Evolutionary conservation across 768 basidiomycete species (phyloP).

Genomic region (Lyophyllum shimeji): DNA sequence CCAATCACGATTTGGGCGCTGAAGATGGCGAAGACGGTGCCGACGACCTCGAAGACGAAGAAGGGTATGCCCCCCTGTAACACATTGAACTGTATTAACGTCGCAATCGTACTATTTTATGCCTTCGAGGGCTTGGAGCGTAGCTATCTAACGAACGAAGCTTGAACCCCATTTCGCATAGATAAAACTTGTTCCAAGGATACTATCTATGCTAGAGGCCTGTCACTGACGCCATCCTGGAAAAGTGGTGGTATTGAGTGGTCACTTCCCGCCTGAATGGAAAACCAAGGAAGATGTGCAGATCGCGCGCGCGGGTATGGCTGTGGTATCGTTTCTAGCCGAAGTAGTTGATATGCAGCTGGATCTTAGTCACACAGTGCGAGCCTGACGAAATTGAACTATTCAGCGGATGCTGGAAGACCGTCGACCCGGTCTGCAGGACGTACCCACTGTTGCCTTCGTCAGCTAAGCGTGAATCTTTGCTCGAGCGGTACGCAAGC

Average conservation of each 20-base stretch:
- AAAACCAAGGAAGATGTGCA: too few species aligned
- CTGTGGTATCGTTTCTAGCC: too few species aligned
- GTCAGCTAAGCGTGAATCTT: too few species aligned
- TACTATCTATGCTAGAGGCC: background rate
- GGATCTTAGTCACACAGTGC: too few species aligned
- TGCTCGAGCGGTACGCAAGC: background rate
- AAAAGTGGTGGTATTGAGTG: background rate
- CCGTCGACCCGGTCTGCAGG: too few species aligned
- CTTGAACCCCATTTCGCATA: background rate
- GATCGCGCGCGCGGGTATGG: too few species aligned
- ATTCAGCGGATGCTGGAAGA: too few species aligned
- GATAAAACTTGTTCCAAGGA: background rate
- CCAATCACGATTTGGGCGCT: slow-evolving; percentile 3
- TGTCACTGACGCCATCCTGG: background rate
- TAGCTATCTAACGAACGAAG: background rate
- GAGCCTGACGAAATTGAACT: too few species aligned
- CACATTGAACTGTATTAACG: too few species aligned
- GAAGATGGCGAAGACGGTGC: slow-evolving; percentile 3
- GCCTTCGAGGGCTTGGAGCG: background rate
- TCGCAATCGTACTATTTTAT: too few species aligned
- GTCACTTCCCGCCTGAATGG: background rate
- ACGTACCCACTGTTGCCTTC: too few species aligned
- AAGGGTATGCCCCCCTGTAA: background rate
- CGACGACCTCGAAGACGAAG: slow-evolving; percentile 6
- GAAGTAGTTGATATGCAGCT: too few species aligned